A percentile compares a stretch with the other conserved stretches of the same genome.
These are phyloP conservation scores for Urtica urens DNA, from an alignment of 306 rosid species.

Conservation along the genomic window DNA sequence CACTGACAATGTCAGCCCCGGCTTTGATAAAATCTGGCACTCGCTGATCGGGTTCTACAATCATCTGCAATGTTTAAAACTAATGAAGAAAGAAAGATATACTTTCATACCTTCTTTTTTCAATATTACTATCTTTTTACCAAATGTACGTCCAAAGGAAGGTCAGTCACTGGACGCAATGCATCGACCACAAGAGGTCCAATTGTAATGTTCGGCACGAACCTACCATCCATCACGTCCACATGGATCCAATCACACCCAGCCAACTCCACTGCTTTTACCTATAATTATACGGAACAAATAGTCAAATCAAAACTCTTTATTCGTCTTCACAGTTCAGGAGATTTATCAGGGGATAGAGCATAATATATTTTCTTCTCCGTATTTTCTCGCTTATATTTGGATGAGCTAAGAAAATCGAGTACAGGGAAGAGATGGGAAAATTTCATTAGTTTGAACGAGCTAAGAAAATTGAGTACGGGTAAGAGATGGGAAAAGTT, in stretches of 20 bases:
- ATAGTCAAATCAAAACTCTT: conserved; percentile 26
- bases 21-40: conserved; percentile 99
- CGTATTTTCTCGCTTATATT: too few relatives aligned
- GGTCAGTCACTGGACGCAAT: conserved; percentile 95
- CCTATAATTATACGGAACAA: conserved; percentile 44
- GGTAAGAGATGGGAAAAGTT: too few relatives aligned
- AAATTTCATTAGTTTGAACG: too few relatives aligned
- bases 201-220: conserved; percentile 94
- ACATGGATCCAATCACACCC: conserved; percentile 99
- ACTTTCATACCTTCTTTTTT: background rate
- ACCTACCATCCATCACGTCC: conserved; percentile 99
- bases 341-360: too few relatives aligned
- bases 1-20: conserved; percentile 96
- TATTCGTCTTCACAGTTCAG: too few relatives aligned
- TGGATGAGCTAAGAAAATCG: too few relatives aligned
- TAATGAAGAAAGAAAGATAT: conserved; percentile 1
- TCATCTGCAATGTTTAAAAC: conserved; percentile 52
- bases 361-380: too few relatives aligned
- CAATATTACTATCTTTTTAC: conserved; percentile 33
- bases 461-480: too few relatives aligned
- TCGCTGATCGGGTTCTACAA: conserved; percentile 93
- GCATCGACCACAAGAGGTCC: conserved; percentile 98
- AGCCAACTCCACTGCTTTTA: conserved; percentile 97
- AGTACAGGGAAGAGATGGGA: too few relatives aligned
- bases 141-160: conserved; percentile 98